Evolutionary conservation across 2,329 filamentous ascomycete species (phyloP), one percentile per base, ranked within the genome.

Genomic region (Penicillium sp.): DNA sequence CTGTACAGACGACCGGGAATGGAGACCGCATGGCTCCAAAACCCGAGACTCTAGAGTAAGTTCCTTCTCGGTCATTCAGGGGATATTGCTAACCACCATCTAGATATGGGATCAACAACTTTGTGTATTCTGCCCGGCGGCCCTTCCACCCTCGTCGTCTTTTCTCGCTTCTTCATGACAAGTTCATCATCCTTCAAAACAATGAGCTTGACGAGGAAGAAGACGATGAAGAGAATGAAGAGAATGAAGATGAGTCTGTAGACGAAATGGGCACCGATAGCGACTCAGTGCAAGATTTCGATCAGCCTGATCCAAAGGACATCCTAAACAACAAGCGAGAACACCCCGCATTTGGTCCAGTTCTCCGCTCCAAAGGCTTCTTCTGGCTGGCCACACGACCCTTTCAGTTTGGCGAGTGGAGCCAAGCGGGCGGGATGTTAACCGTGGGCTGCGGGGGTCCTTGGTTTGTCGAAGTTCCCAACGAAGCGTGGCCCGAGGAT

Each of bases 41-140:
- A 62, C 86, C 85, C 0, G 85, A 88, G 69, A 88, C 84, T 0
- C 75, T 88, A 47, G 85, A 88, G 74, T 79, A 66, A 57, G 71
- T 64, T 12, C 24, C 32, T 32, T 15, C 6, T n/a, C 18, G 10
- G 8, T 28, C 3, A 13, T 8, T 10, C 6, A 27, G 6, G 27
- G 13, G 1, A 3, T 2, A 13, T n/a, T 35, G 23, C 46, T 55
- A 20, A 40, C 38, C 33, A 12, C 12, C 3, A 38, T 25, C 40
- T 9, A 77, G 73, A 54, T 88, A 88, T 61, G 83, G 83, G 6
- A 84, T 89, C 9, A 78, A 81, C 31, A 88, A 81, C 62, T 87
- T 87, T 56, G 81, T 89, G 10, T 89, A 89, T 63, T 74, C 76
- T 1, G 78, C 81, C 0, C 74, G 80, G 6, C 72, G 79, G 0